These are phyloP conservation scores for Ogataea ganodermae DNA, from an alignment of 805 yeast genomes.

Conservation along the genomic window DNA sequence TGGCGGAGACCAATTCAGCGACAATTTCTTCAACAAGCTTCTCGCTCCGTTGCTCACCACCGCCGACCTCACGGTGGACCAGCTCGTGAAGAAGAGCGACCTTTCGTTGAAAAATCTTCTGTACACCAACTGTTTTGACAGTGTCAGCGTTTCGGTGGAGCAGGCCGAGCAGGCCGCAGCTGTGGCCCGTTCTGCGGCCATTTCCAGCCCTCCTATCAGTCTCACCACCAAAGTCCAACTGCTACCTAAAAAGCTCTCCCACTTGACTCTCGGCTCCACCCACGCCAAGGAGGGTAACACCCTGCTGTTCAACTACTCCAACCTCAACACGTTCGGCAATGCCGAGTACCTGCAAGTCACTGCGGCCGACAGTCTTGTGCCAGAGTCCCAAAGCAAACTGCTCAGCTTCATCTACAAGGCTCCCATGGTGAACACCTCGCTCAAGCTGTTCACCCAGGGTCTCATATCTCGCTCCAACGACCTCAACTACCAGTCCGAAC, in stretches of 20 bases:
- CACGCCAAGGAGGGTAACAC: slow-evolving; percentile 39
- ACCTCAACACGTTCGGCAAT: slow-evolving; percentile 63
- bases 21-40: slow-evolving; percentile 46
- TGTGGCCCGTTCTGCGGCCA: slow-evolving; percentile 7
- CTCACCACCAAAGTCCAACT: slow-evolving; percentile 37
- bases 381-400: slow-evolving; percentile 55
- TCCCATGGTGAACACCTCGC: slow-evolving; percentile 47
- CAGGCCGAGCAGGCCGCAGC: slow-evolving; percentile 12
- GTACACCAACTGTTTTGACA: slow-evolving; percentile 32
- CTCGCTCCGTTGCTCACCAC: slow-evolving; percentile 44
- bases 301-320: slow-evolving; percentile 36
- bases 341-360: slow-evolving; percentile 62
- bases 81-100: slow-evolving; percentile 36
- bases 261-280: slow-evolving; percentile 37
- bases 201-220: slow-evolving; percentile 32
- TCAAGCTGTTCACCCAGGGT: slow-evolving; percentile 48
- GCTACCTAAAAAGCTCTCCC: slow-evolving; percentile 33
- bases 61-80: slow-evolving; percentile 42
- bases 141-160: slow-evolving; percentile 26
- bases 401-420: slow-evolving; percentile 49
- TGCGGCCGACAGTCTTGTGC: slow-evolving; percentile 45
- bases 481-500: slow-evolving; percentile 53
- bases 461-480: slow-evolving; percentile 52
- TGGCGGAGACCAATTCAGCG: slow-evolving; percentile 38
- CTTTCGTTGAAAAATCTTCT: slow-evolving; percentile 23